Conservation (phyloP, 768 basidiomycete genomes). For the Pulveroboletus sp. region DNA sequence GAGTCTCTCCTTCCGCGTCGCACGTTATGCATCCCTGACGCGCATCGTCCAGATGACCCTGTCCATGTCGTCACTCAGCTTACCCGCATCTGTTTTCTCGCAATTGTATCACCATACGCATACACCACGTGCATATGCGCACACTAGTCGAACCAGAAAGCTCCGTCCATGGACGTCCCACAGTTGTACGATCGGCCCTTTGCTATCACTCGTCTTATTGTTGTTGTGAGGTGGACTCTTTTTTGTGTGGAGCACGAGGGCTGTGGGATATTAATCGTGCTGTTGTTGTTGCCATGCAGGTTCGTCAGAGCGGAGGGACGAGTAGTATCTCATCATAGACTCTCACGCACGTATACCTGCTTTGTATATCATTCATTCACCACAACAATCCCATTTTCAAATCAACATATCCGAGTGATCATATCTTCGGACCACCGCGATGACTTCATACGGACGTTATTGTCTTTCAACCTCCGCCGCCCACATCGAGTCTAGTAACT, state of each 20-base stretch:
- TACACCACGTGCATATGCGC: slow-evolving; percentile 35
- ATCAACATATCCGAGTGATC: slow-evolving; percentile 7
- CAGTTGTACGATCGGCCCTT: slow-evolving; percentile 31
- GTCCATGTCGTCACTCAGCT: slow-evolving; percentile 30
- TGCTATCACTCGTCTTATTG: slow-evolving; percentile 6
- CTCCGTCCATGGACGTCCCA: slow-evolving; percentile 15
- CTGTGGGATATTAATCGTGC: slow-evolving; percentile 8
- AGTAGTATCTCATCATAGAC: slow-evolving; percentile 23
- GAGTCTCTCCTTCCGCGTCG: slow-evolving; percentile 1
- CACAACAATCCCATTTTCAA: background rate
- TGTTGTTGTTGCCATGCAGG: slow-evolving; percentile 24
- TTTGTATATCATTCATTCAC: slow-evolving; percentile 24
- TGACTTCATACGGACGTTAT: slow-evolving; percentile 28
- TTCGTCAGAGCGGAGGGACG: slow-evolving; percentile 15
- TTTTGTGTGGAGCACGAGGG: slow-evolving; percentile 14
- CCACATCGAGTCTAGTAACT: background rate
- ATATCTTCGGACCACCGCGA: slow-evolving; percentile 20
- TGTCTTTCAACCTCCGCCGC: slow-evolving; percentile 11
- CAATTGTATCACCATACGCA: slow-evolving; percentile 34
- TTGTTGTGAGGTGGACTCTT: slow-evolving; percentile 2
- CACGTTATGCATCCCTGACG: background rate
- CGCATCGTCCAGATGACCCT: slow-evolving; percentile 10
- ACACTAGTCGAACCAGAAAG: slow-evolving; percentile 27
- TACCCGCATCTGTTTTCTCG: slow-evolving; percentile 25
- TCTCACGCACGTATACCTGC: slow-evolving; percentile 21